These are phyloP conservation scores for Mucor saturninus DNA, from an alignment of 371 early-diverging fungal species.

Conservation along the genomic window DNA sequence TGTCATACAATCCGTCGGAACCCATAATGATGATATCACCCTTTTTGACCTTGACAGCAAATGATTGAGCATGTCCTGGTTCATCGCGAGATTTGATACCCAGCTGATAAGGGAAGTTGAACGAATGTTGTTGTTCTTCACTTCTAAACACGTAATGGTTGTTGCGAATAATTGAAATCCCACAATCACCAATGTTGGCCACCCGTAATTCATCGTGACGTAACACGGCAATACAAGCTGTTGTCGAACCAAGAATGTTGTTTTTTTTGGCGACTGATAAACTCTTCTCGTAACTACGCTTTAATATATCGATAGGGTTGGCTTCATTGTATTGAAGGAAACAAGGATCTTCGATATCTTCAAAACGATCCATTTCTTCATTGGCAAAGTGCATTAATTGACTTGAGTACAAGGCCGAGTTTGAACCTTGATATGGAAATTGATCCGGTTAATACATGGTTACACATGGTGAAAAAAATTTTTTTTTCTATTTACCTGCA, in stretches of 20 bases:
- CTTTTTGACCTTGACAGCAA: conserved; percentile 77
- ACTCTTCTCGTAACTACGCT: conserved; percentile 77
- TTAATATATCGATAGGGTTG: conserved; percentile 80
- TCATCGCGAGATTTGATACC: conserved; percentile 71
- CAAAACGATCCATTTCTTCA: conserved; percentile 79
- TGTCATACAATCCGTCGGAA: conserved; percentile 83
- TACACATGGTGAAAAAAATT: conserved; percentile 7
- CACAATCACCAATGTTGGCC: conserved; percentile 95
- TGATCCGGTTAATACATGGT: conserved; percentile 7
- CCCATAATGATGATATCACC: conserved; percentile 82
- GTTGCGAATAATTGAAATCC: conserved; percentile 84
- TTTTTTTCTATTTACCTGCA: conserved; percentile 28
- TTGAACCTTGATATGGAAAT: conserved; percentile 62
- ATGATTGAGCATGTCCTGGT: conserved; percentile 74
- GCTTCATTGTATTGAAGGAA: conserved; percentile 72
- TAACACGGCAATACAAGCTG: conserved; percentile 86
- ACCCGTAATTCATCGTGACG: conserved; percentile 90
- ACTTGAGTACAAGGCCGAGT: conserved; percentile 87
- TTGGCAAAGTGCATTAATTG: conserved; percentile 92
- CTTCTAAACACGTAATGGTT: conserved; percentile 88
- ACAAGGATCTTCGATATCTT: conserved; percentile 48
- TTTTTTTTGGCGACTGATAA: conserved; percentile 67
- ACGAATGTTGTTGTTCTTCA: conserved; percentile 88
- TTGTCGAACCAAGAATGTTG: conserved; percentile 85
- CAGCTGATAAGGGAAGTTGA: conserved; percentile 84